phyloP scores from a whole-genome alignment of 2,329 filamentous ascomycete species.

The Neopestalotiopsis sp. region DNA sequence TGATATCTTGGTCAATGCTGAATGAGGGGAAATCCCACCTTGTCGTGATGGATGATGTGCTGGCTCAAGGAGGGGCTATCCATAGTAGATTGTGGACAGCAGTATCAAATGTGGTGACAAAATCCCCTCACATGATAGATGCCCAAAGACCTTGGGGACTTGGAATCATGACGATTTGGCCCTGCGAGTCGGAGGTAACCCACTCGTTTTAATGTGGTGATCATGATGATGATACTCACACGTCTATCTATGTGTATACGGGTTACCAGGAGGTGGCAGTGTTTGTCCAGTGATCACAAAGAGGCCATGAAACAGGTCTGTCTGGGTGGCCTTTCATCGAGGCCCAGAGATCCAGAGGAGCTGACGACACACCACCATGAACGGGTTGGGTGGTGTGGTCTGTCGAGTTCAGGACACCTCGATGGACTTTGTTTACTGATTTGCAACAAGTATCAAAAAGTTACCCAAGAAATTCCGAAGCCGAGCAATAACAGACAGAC shows the following conservation, averaged over 20 bases:
- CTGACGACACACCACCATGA: background rate
- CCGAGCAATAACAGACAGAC: too few relatives aligned
- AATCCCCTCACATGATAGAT: background rate
- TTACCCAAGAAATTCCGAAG: too few relatives aligned
- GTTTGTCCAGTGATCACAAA: slow-evolving; percentile 17
- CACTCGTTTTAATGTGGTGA: slow-evolving; percentile 2
- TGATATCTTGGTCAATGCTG: background rate
- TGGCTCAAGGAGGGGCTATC: background rate
- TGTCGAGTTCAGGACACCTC: background rate
- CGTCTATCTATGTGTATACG: slow-evolving; percentile 8
- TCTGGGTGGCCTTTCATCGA: background rate
- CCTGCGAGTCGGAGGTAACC: slow-evolving; percentile 14
- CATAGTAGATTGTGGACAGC: background rate
- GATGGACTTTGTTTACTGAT: background rate
- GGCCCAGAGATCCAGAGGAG: background rate
- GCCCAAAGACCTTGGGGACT: background rate
- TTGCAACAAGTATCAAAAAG: background rate
- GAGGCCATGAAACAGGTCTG: slow-evolving; percentile 15
- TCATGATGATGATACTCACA: too few relatives aligned
- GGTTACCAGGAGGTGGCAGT: slow-evolving; percentile 23
- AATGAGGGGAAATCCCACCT: background rate
- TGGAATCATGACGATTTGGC: background rate
- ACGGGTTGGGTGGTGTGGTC: background rate
- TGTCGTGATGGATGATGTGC: background rate
- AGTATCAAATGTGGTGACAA: background rate